Percentiles rank a stretch among this genome's conserved stretches.
Evolutionary conservation across 2,329 filamentous ascomycete species (phyloP).

Genomic region (Leptographium wingfieldii): DNA sequence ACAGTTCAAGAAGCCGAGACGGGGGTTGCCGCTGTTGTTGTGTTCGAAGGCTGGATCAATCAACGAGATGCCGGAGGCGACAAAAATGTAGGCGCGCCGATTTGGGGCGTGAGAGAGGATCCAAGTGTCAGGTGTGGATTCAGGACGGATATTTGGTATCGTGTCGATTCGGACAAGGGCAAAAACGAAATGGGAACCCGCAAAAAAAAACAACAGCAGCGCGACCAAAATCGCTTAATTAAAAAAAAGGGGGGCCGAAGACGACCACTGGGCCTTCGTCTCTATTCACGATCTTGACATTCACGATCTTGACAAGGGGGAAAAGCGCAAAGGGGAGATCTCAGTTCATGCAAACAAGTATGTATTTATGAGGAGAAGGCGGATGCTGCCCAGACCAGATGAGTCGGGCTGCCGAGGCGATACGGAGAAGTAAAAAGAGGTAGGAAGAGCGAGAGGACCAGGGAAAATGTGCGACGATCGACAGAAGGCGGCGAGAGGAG

Average conservation of each 20-base stretch:
- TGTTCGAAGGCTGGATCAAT: background rate
- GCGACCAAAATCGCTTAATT: background rate
- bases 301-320: no score
- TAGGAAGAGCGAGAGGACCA: background rate
- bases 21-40: background rate
- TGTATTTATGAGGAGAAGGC: background rate
- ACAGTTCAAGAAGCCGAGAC: background rate
- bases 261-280: background rate
- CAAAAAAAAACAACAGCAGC: background rate
- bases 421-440: background rate
- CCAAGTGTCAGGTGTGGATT: background rate
- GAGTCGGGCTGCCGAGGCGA: background rate
- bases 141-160: background rate
- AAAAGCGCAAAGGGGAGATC: no score
- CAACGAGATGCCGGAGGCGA: background rate
- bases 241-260: background rate
- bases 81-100: background rate
- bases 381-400: background rate
- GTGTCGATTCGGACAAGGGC: conserved; percentile 2
- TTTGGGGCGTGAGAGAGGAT: conserved; percentile 1
- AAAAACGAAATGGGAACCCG: background rate
- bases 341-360: background rate
- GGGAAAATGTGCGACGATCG: background rate
- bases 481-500: background rate
- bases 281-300: no score